phyloP scores from a whole-genome alignment of 805 yeast species.

The Candida germanica region DNA sequence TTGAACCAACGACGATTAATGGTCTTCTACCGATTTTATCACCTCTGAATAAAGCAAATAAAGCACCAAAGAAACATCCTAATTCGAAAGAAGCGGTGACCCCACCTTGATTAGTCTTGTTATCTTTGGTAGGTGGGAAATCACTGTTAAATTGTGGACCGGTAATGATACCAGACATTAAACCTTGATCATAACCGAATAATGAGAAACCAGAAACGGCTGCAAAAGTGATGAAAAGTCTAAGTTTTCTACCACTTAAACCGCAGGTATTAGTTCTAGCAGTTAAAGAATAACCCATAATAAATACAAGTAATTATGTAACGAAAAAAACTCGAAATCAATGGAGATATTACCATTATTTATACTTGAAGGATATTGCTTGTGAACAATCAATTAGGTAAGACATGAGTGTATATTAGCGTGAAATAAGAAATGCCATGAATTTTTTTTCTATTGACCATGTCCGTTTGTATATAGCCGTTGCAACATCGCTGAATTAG shows the following conservation, averaged over 20 bases:
- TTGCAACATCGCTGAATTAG: background rate
- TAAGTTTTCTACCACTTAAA: slow-evolving; percentile 47
- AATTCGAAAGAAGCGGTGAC: slow-evolving; percentile 64
- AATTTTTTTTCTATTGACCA: background rate
- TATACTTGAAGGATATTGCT: too few species aligned
- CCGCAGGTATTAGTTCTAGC: slow-evolving; percentile 52
- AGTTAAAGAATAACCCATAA: slow-evolving; percentile 9
- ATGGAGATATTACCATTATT: too few species aligned
- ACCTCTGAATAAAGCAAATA: slow-evolving; percentile 37
- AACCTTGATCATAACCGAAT: slow-evolving; percentile 38
- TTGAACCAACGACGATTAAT: slow-evolving; percentile 32
- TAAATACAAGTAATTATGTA: too few species aligned
- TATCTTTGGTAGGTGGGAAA: slow-evolving; percentile 32
- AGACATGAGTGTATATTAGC: background rate
- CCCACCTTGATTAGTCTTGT: slow-evolving; percentile 56
- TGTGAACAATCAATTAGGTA: background rate
- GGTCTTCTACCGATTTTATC: slow-evolving; percentile 43
- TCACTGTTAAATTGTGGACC: slow-evolving; percentile 34
- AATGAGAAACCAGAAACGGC: slow-evolving; percentile 29
- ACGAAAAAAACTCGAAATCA: too few species aligned
- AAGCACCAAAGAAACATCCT: slow-evolving; percentile 52
- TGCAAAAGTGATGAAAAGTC: slow-evolving; percentile 19
- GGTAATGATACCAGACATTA: slow-evolving; percentile 42
- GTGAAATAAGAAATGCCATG: background rate
- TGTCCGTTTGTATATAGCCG: background rate